Conservation (phyloP, 2,329 filamentous ascomycete species). For the Fusarium acutatum region DNA sequence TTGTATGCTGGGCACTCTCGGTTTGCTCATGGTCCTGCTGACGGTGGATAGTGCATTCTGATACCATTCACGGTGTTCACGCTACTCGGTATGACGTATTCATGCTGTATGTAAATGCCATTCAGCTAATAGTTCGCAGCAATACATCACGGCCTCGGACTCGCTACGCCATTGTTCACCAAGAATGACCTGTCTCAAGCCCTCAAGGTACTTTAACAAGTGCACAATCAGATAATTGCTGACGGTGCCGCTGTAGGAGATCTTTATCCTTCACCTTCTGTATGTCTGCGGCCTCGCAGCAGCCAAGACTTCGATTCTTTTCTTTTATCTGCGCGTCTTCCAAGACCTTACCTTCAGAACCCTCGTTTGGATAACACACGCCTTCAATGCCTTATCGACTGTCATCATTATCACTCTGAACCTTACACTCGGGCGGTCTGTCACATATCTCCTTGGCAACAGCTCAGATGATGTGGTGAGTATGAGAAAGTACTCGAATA, state of each 20-base stretch:
- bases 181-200: background rate
- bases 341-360: background rate
- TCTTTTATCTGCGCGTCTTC: conserved; percentile 9
- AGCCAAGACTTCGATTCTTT: background rate
- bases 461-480: background rate
- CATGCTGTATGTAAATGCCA: rapidly evolving
- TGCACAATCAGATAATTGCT: rapidly evolving
- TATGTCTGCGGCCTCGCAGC: background rate
- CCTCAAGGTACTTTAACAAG: background rate
- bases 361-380: background rate
- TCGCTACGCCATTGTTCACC: background rate
- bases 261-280: background rate
- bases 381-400: background rate
- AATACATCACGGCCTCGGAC: background rate
- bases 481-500: rapidly evolving
- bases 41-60: background rate
- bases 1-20: background rate
- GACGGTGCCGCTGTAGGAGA: background rate
- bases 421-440: background rate
- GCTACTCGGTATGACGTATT: background rate
- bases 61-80: background rate
- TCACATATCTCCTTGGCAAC: background rate
- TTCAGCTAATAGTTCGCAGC: background rate
- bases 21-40: rapidly evolving
- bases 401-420: background rate